Conservation (phyloP, 306 rosid genomes). For the Abrus precatorius region DNA sequence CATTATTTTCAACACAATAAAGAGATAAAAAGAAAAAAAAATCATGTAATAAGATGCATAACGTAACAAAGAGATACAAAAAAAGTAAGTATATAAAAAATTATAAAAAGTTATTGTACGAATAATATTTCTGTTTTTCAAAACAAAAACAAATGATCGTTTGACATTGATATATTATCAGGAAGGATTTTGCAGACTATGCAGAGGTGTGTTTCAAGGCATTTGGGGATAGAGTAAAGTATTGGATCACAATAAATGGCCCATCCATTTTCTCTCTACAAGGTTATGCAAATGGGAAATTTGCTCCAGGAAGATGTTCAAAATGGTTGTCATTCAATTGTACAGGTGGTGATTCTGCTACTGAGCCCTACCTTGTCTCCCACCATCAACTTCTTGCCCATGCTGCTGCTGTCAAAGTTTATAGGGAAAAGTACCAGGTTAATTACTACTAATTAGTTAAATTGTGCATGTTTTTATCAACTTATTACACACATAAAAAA, state of each 20-base stretch:
- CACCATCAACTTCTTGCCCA: slow-evolving; percentile 58
- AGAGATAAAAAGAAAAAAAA: too few species aligned
- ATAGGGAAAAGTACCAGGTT: slow-evolving; percentile 55
- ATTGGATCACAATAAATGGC: slow-evolving; percentile 61
- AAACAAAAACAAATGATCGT: neutral
- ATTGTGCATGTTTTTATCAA: neutral
- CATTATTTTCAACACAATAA: too few species aligned
- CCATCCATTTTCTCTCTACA: slow-evolving; percentile 25
- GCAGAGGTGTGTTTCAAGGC: slow-evolving; percentile 55
- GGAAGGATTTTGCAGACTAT: slow-evolving; percentile 51
- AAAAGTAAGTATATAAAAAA: too few species aligned
- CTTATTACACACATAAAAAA: neutral
- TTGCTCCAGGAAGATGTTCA: slow-evolving; percentile 60
- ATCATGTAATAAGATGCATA: too few species aligned
- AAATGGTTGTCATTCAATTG: slow-evolving; percentile 38
- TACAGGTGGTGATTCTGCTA: slow-evolving; percentile 50
- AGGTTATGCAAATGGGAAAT: slow-evolving; percentile 32
- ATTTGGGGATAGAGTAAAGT: slow-evolving; percentile 60
- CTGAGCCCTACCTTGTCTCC: slow-evolving; percentile 53
- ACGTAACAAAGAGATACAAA: too few species aligned
- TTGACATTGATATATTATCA: neutral
- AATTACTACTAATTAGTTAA: neutral
- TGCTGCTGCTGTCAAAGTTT: slow-evolving; percentile 54
- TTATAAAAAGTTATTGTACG: too few species aligned
- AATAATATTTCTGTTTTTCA: neutral